Evolutionary conservation across 148 eudicot genomes (phyloP), one percentile per base, ranked within the genome.

Genomic region (Persicaria tinctoria): DNA sequence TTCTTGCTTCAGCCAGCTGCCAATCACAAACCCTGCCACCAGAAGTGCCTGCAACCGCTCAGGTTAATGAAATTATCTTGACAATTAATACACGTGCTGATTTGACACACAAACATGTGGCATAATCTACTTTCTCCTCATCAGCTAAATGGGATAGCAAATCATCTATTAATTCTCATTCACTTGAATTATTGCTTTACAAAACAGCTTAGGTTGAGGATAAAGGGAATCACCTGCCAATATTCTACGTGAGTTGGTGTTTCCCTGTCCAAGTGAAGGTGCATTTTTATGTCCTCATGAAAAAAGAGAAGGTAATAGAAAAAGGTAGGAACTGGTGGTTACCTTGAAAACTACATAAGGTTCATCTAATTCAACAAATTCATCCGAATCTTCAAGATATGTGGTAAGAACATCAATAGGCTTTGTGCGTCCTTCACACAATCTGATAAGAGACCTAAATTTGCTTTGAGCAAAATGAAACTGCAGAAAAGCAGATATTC

Each of bases 401-500:
- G 87, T 92, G 3, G 93, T 85, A 63, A 94, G 92, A 75, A 92
- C 79, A 80, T 94, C 98, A 79, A 94, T 94, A 3, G 98, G 96
- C 84, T 87, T 94, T 23, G 78, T 83, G 66, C 97, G 88, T 27
- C 98, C 98, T 78, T 94, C 97, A 46, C 86, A 83, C 78, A 91
- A 74, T 78, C 97, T 84, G 79, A 94, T 94, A 74, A 79, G 85
- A 51, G 98, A 91, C 83, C 97, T 78, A 69, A 87, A 81, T 78
- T 94, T 92, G 87, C 98, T 94, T 86, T 94, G 98, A 85, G 92
- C 97, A 83, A 94, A 94, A 82, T 92, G 98, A 78, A 94, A 94
- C 96, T 89, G 88, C 75, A 83, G 14, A 41, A 76, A 41, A 18
- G 23, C 46, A 32, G 8, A 76, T 13, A 73, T 38, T 55, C 18